A percentile compares a stretch with the other conserved stretches of the same genome.
Evolutionary conservation across 1,284 basidiomycete genomes (phyloP).

Genomic region (Fereydounia khargensis): DNA sequence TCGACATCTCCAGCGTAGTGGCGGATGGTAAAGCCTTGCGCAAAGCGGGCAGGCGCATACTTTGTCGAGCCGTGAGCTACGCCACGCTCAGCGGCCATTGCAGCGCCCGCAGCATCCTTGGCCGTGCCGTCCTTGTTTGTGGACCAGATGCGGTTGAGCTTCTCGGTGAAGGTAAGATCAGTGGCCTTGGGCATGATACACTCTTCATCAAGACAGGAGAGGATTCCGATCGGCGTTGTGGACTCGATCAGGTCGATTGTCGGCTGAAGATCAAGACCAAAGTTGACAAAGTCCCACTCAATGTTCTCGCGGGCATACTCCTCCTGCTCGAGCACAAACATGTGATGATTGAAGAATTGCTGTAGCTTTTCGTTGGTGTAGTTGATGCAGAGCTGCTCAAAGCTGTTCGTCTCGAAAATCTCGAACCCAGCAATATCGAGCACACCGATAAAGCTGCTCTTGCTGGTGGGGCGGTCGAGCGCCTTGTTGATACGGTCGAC

Average conservation of each 20-base stretch:
- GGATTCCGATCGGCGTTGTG: constrained; percentile 72
- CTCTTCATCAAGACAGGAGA: constrained; percentile 93
- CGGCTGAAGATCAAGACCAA: constrained; percentile 93
- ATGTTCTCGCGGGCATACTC: constrained; percentile 96
- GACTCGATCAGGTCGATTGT: constrained; percentile 97
- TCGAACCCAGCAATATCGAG: constrained; percentile 99
- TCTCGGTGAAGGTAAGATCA: constrained; percentile 91
- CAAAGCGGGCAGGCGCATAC: constrained; percentile 82
- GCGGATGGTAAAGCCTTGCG: constrained; percentile 87
- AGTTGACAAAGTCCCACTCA: constrained; percentile 98
- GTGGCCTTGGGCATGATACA: constrained; percentile 99
- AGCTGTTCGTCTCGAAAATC: constrained; percentile 68
- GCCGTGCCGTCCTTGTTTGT: constrained; percentile 46
- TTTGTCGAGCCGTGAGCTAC: constrained; percentile 64
- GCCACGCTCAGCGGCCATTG: constrained; percentile 36
- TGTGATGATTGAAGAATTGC: constrained; percentile 80
- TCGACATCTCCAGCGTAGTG: constrained; percentile 98
- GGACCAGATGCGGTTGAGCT: constrained; percentile 63
- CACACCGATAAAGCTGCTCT: constrained; percentile 95
- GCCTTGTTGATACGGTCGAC: constrained; percentile 95
- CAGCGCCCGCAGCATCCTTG: constrained; percentile 29
- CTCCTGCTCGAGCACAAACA: constrained; percentile 99
- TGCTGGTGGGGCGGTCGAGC: constrained; percentile 81
- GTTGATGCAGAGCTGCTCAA: constrained; percentile 98
- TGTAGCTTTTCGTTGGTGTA: constrained; percentile 73